Evolutionary conservation across 2,329 filamentous ascomycete species (phyloP).

Genomic region (Nemania sp.): DNA sequence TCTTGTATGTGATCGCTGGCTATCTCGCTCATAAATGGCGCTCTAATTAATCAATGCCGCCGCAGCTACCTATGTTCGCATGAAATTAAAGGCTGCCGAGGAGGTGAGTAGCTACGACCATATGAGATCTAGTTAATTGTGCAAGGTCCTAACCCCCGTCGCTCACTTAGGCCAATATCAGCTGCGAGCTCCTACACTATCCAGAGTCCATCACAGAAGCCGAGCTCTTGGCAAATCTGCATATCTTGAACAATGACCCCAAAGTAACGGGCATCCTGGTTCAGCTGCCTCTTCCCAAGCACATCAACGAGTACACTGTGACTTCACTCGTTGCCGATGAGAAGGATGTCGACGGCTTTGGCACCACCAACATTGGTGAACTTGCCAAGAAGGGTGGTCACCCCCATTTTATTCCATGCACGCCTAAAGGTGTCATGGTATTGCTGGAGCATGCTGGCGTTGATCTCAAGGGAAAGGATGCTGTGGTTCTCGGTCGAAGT

Average conservation of each 20-base stretch:
- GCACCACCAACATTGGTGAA: conserved; percentile 91
- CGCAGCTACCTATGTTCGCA: conserved; percentile 93
- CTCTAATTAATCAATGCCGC: conserved; percentile 39
- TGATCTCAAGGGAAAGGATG: conserved; percentile 84
- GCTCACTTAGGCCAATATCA: conserved; percentile 76
- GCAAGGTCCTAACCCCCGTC: conserved; percentile 27
- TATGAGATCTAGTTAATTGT: background rate
- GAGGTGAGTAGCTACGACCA: conserved; percentile 63
- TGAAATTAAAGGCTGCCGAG: conserved; percentile 97
- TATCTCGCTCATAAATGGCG: conserved; percentile 19
- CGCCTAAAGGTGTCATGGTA: conserved; percentile 95
- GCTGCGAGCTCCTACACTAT: conserved; percentile 83
- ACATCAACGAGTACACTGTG: conserved; percentile 87
- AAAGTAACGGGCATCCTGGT: conserved; percentile 90
- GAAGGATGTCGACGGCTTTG: conserved; percentile 98
- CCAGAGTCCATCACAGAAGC: conserved; percentile 79
- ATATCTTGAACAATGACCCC: conserved; percentile 82
- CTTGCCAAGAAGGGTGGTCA: conserved; percentile 91
- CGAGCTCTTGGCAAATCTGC: conserved; percentile 83
- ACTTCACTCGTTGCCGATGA: conserved; percentile 90
- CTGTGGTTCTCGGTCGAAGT: conserved; percentile 91
- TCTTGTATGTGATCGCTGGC: conserved; percentile 66
- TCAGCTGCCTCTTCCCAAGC: conserved; percentile 85
- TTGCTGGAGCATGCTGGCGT: conserved; percentile 83
- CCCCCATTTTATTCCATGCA: conserved; percentile 91